These are phyloP conservation scores for Pseudocercospora ulei DNA, from an alignment of 2,329 filamentous ascomycete species.

Conservation along the genomic window DNA sequence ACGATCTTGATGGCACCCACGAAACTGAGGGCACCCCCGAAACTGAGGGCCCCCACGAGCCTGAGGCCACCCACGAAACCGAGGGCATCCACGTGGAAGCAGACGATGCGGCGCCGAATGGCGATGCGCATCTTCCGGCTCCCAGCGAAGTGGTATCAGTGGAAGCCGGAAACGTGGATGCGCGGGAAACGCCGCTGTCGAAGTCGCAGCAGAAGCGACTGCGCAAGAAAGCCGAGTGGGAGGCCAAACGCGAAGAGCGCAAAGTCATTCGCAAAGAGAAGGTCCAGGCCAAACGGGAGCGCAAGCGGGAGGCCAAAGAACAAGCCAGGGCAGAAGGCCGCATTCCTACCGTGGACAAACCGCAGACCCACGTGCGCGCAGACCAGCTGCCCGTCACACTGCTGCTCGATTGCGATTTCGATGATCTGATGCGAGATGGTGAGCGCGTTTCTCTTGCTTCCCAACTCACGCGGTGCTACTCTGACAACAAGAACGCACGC, in stretches of 20 bases:
- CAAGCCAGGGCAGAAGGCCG: constrained; percentile 20
- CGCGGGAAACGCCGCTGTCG: constrained; percentile 47
- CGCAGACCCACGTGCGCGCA: constrained; percentile 15
- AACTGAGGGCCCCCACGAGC: neutral
- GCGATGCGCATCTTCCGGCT: neutral
- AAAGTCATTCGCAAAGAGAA: constrained; percentile 52
- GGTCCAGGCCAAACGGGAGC: constrained; percentile 44
- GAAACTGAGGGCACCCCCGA: neutral
- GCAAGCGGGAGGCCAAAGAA: constrained; percentile 36
- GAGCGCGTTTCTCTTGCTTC: constrained; percentile 73
- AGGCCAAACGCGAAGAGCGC: constrained; percentile 54
- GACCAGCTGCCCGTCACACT: constrained; percentile 63
- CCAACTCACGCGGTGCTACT: constrained; percentile 81
- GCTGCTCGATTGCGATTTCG: constrained; percentile 85
- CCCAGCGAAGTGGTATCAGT: constrained; percentile 1
- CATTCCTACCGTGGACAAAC: constrained; percentile 11
- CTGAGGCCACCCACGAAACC: too few species aligned
- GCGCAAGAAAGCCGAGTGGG: constrained; percentile 62
- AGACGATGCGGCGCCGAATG: neutral
- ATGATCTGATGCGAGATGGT: constrained; percentile 76
- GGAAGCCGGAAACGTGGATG: constrained; percentile 1
- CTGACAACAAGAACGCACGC: constrained; percentile 63
- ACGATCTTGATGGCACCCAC: too few species aligned
- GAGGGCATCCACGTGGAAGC: neutral
- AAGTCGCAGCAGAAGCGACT: constrained; percentile 82